Evolutionary conservation across 78 protist genomes (phyloP).

Genomic region (Acrasis kona): DNA sequence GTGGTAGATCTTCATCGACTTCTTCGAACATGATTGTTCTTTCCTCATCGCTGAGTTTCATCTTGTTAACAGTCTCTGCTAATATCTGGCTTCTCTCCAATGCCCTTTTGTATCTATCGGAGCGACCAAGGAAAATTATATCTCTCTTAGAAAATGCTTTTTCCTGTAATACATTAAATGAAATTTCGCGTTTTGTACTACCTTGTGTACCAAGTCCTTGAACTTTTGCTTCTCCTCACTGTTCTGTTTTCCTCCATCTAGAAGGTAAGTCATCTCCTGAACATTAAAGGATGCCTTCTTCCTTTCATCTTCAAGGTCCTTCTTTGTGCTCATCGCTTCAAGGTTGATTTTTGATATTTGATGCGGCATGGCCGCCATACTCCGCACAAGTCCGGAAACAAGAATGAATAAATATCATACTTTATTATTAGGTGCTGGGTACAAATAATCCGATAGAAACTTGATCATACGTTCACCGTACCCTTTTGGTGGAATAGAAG

Average conservation of each 20-base stretch:
- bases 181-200: background rate
- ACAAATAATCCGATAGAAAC: background rate
- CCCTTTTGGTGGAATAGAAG: slow-evolving; percentile 3
- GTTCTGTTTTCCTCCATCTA: slow-evolving; percentile 13
- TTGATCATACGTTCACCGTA: background rate
- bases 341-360: too few species aligned
- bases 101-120: too few species aligned
- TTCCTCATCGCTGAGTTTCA: too few species aligned
- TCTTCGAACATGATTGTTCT: background rate
- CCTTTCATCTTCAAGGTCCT: too few species aligned
- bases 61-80: too few species aligned
- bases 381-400: too few species aligned
- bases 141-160: background rate
- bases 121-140: slow-evolving; percentile 6
- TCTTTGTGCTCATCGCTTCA: too few species aligned
- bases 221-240: background rate
- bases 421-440: too few species aligned
- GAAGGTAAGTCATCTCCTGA: background rate
- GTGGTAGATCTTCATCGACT: background rate
- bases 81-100: too few species aligned
- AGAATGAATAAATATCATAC: too few species aligned
- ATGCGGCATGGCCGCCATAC: too few species aligned
- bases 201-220: background rate
- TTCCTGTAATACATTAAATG: background rate
- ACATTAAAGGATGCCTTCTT: slow-evolving; percentile 17